Conservation (phyloP, 129 eudicot genomes). For the Pittosporum tobira region DNA sequence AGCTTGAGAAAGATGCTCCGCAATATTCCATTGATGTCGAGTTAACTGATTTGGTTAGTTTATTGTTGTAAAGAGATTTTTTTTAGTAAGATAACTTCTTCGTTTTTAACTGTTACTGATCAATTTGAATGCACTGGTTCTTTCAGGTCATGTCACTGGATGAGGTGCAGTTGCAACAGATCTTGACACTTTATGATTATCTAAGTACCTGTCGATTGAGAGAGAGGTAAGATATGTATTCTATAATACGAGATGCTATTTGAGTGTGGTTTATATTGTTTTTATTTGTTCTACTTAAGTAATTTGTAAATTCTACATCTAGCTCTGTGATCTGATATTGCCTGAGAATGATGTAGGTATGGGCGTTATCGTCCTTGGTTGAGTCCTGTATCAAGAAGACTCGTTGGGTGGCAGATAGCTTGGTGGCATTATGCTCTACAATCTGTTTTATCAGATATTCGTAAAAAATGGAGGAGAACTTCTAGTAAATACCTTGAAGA, state of each 20-base stretch:
- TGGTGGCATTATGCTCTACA: constrained; percentile 98
- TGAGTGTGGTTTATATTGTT: constrained; percentile 7
- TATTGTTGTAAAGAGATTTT: not conserved
- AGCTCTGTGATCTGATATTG: constrained; percentile 6
- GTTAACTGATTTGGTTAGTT: constrained; percentile 54
- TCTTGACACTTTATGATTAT: constrained; percentile 62
- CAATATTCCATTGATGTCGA: constrained; percentile 66
- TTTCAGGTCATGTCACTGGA: constrained; percentile 56
- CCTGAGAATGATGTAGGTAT: constrained; percentile 43
- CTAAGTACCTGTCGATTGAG: constrained; percentile 43
- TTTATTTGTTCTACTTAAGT: too few relatives aligned
- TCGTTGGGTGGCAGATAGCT: constrained; percentile 68
- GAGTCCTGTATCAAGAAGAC: constrained; percentile 51
- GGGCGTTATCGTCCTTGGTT: constrained; percentile 92
- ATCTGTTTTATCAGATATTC: constrained; percentile 79
- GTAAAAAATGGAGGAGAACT: constrained; percentile 59
- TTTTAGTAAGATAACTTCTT: constrained; percentile 1
- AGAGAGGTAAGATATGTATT: constrained; percentile 25
- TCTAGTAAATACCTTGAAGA: constrained; percentile 89
- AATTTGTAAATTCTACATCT: not conserved
- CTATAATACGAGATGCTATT: not conserved
- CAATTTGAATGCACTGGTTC: constrained; percentile 7
- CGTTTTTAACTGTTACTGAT: not conserved
- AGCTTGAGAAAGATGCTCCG: constrained; percentile 71
- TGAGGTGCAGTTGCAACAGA: constrained; percentile 69